These are phyloP conservation scores for Crotalaria pallida DNA, from an alignment of 306 rosid species.

Conservation along the genomic window DNA sequence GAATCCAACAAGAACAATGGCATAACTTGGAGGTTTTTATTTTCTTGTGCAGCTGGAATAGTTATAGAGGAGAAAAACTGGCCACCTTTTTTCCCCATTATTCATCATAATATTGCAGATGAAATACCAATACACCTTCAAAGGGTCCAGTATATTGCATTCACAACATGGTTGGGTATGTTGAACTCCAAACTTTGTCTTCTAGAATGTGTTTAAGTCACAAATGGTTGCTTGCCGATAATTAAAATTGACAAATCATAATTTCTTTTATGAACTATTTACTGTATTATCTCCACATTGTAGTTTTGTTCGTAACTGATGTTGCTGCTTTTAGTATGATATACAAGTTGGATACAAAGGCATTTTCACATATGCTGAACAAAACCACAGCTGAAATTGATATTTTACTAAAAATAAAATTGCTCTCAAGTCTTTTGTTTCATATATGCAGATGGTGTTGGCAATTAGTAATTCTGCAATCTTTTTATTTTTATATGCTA, in stretches of 20 bases:
- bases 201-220: conserved; percentile 16
- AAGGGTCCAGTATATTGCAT: conserved; percentile 79
- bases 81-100: conserved; percentile 91
- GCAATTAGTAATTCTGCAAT: neutral
- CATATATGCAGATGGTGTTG: neutral
- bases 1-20: neutral
- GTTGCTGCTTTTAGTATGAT: neutral
- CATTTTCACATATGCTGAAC: conserved; percentile 1
- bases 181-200: conserved; percentile 12
- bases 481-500: neutral
- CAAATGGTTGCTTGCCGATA: conserved; percentile 14
- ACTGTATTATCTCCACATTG: neutral
- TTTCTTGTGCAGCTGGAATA: conserved; percentile 65
- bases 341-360: neutral
- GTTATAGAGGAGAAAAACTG: conserved; percentile 82
- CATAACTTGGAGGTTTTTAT: neutral
- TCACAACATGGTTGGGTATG: conserved; percentile 87
- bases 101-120: conserved; percentile 83
- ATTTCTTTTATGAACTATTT: neutral
- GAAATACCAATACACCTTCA: conserved; percentile 96
- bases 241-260: neutral
- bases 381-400: neutral
- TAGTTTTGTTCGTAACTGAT: neutral
- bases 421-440: neutral
- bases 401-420: neutral